Evolutionary conservation across 345 rosid genomes (phyloP), one percentile per base, ranked within the genome.

Genomic region (Sisymbrium altissimum): DNA sequence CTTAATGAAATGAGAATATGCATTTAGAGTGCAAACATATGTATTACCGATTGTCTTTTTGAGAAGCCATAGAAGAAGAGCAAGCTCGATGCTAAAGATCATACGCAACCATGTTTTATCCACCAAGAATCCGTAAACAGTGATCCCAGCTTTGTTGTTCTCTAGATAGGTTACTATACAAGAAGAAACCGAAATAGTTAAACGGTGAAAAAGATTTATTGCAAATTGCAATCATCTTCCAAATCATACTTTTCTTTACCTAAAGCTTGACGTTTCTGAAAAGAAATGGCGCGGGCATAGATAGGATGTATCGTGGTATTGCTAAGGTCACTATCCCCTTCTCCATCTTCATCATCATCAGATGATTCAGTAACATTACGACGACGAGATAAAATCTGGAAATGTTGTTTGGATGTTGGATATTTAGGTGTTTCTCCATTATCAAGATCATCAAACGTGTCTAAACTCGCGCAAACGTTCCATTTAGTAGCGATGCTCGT

Each of bases 31-130:
- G 21, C 29, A 58, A 54, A 64, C 2, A 39, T 25, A 2, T 27
- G 25, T 19, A 50, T 49, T 82, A 75, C 96, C 86, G 15, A 91
- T 78, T 7, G 89, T 87, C 83, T 86, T 93, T 81, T 92, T 92
- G 72, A 93, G 96, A 56, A 93, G 65, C 98, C 98, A 93, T 59
- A 93, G 90, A 32, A 87, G 81, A 39, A 93, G 86, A 66, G 95
- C 93, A 52, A 93, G 81, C 67, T 93, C 89, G 23, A 93, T 73
- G 29, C 86, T 93, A 53, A 88, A 90, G 72, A 93, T 85, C 66
- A 93, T 81, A 71, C 90, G 98, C 39, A 93, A 76, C 86, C 91
- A 88, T 40, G 92, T 68, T 83, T 93, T 86, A 67, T 90, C 97
- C 52, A 93, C 82, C 83, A 84, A 84, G 84, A 87, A 93, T 61